Evolutionary conservation across 352 stramenopile species (phyloP), one percentile per base, ranked within the genome.

Genomic region (Pythium utonaiense): DNA sequence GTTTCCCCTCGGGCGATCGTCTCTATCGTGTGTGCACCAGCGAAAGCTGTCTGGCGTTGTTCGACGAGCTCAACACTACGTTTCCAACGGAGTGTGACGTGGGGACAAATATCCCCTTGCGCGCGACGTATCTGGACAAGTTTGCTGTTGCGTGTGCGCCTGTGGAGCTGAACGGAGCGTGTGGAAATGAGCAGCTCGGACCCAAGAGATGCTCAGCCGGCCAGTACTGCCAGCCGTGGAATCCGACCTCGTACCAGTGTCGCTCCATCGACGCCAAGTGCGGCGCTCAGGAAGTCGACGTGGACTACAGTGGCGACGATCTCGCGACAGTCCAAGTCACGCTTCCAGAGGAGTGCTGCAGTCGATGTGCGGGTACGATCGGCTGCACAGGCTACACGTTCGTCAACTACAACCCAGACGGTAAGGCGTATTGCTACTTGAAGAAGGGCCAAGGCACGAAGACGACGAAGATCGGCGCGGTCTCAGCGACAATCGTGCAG

Each of bases 271-370:
- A 72, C 12, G 27, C 53, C 21, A 66, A 73, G 57, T 85, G 75
- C 49, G 69, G 55, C 8, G 57, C 51, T 24, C 75, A 80, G 56
- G 36, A 70, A 14, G 66, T 59, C 19, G 57, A 62, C 41, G 56
- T 78, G 3, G 75, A 83, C 57, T 83, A 71, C 41, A 69, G 65
- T 53, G 75, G 75, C 40, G 61, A 75, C 45, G 72, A 83, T 53
- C 19, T 83, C n/a, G 5, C 41, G 3, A 70, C 57, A 38, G 40
- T 61, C 21, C 67, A 71, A 42, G 31, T 41, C 5, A 6, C 66
- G 6, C 28, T 62, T 19, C 70, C 70, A 1, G 56, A 61, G 30
- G 22, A 66, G 8, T 78, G 71, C 51, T 78, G 71, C 40, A 65
- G 33, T 30, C 57, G 69, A 52, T 78, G 71, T 57, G 21, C 51